Evolutionary conservation across 371 early-diverging fungal genomes (phyloP).

Genomic region (Mucor ambiguus): DNA sequence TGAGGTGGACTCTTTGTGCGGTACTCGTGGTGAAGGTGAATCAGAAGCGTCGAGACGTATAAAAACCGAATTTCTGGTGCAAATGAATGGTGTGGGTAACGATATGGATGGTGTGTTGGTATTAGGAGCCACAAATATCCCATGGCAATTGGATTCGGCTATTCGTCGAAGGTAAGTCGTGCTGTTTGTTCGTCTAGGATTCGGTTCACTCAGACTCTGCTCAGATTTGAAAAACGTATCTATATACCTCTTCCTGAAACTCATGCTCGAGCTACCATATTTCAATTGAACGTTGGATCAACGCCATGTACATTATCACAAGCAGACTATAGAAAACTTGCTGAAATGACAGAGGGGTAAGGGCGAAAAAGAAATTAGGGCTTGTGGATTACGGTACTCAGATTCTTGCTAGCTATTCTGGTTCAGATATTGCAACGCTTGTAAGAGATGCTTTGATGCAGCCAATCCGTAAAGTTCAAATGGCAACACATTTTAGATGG

Average conservation of each 20-base stretch:
- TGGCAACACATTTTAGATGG: constrained; percentile 90
- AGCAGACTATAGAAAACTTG: constrained; percentile 76
- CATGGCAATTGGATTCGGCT: constrained; percentile 94
- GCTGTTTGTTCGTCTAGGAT: no score
- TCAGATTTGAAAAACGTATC: constrained; percentile 94
- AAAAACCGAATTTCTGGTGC: constrained; percentile 93
- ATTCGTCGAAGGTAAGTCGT: constrained; percentile 81
- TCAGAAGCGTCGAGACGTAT: constrained; percentile 93
- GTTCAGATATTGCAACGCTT: constrained; percentile 92
- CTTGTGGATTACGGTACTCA: neutral
- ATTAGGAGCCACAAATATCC: constrained; percentile 96
- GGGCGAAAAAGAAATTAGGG: neutral
- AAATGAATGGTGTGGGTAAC: constrained; percentile 98
- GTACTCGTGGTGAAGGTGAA: constrained; percentile 96
- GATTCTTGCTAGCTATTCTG: constrained; percentile 69
- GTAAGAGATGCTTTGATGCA: constrained; percentile 97
- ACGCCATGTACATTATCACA: constrained; percentile 81
- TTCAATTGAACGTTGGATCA: constrained; percentile 88
- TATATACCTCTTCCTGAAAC: constrained; percentile 95
- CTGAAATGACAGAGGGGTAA: constrained; percentile 74
- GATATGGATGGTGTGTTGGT: constrained; percentile 93
- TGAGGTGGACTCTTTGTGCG: constrained; percentile 96
- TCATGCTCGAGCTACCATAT: constrained; percentile 87
- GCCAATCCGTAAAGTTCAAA: constrained; percentile 95
- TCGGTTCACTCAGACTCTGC: neutral